Conservation (phyloP, 371 early-diverging fungal species). For the Sporodiniella umbellata region DNA sequence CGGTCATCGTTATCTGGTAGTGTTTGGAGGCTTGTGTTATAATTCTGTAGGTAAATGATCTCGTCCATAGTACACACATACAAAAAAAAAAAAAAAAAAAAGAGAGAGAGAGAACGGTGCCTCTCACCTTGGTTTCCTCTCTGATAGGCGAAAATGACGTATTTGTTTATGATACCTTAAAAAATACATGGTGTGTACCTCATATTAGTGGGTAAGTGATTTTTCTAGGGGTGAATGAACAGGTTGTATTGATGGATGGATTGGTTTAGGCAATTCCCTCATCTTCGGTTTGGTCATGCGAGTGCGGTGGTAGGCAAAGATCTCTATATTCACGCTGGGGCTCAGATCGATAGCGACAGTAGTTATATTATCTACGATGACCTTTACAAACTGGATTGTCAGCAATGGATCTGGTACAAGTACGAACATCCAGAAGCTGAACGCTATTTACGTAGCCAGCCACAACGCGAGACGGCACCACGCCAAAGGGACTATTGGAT, state of each 20-base stretch:
- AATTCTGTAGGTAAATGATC: constrained; percentile 33
- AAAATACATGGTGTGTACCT: constrained; percentile 32
- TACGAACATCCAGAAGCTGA: constrained; percentile 34
- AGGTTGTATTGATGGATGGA: background rate
- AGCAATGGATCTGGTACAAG: constrained; percentile 30
- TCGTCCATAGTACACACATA: too few relatives aligned
- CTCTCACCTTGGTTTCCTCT: background rate
- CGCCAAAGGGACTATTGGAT: constrained; percentile 9
- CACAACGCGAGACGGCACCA: background rate
- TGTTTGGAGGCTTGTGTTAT: constrained; percentile 36
- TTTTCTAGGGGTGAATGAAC: too few relatives aligned
- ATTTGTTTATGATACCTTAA: constrained; percentile 24
- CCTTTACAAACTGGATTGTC: constrained; percentile 24
- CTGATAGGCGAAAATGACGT: constrained; percentile 34
- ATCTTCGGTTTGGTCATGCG: constrained; percentile 28
- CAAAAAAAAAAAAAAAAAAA: too few relatives aligned
- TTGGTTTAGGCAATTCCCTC: constrained; percentile 18
- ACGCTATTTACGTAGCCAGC: constrained; percentile 9
- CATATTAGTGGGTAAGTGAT: constrained; percentile 32
- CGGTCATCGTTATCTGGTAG: constrained; percentile 20
- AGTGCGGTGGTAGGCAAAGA: constrained; percentile 30
- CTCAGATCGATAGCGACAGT: constrained; percentile 28
- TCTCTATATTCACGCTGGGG: constrained; percentile 44
- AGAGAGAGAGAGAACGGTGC: too few relatives aligned
- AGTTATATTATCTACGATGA: constrained; percentile 30